Conservation (phyloP, 2,329 filamentous ascomycete genomes). For the Diaporthe helianthi region DNA sequence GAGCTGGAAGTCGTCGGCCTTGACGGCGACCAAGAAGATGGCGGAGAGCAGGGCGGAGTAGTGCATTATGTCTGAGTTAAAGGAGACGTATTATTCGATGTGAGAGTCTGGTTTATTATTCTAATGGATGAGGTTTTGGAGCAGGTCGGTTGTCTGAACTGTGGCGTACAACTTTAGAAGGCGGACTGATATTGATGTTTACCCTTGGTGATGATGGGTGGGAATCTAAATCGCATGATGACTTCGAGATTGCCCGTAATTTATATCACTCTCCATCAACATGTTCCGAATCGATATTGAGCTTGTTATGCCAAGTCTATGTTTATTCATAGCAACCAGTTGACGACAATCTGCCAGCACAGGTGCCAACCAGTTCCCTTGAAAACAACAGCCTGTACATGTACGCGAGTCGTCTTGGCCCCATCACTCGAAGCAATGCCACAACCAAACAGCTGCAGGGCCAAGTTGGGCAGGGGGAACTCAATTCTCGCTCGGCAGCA, state of each 20-base stretch:
- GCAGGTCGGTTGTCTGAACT: background rate
- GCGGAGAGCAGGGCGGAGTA: slow-evolving; percentile 41
- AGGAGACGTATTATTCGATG: background rate
- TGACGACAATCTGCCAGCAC: slow-evolving; percentile 17
- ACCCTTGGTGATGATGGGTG: background rate
- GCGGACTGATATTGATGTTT: background rate
- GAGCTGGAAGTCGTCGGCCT: slow-evolving; percentile 45
- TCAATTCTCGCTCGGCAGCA: slow-evolving; percentile 22
- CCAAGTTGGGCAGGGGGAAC: slow-evolving; percentile 23
- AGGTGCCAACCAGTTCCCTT: background rate
- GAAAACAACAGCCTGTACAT: slow-evolving; percentile 7
- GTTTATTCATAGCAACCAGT: slow-evolving; percentile 19
- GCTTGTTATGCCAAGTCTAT: slow-evolving; percentile 22
- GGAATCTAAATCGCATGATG: background rate
- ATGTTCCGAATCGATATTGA: slow-evolving; percentile 3
- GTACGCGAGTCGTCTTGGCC: slow-evolving; percentile 18
- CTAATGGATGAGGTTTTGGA: background rate
- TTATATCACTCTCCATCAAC: slow-evolving; percentile 12
- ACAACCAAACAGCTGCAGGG: slow-evolving; percentile 9
- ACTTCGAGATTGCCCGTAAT: slow-evolving; percentile 10
- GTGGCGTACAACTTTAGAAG: background rate
- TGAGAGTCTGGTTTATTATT: background rate
- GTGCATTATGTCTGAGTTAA: slow-evolving; percentile 39
- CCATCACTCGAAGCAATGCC: slow-evolving; percentile 8
- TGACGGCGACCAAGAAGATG: slow-evolving; percentile 39